A percentile compares a stretch with the other conserved stretches of the same genome.
Conservation (phyloP, 2,329 filamentous ascomycete genomes). For the Xylariaceae sp. region DNA sequence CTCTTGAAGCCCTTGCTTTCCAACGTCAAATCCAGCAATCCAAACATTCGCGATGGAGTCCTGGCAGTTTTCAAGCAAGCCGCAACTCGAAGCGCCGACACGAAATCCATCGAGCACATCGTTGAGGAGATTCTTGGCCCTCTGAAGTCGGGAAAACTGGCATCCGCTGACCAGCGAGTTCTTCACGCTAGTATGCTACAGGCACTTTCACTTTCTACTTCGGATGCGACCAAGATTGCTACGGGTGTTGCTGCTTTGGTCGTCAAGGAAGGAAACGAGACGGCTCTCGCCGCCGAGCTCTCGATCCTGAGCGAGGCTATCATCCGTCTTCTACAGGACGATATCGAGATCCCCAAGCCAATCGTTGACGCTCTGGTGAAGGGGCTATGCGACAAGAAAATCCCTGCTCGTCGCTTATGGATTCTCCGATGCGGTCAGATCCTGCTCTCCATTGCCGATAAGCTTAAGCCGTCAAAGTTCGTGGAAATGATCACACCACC, state of each 20-base stretch:
- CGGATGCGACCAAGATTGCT: constrained; percentile 62
- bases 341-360: constrained; percentile 57
- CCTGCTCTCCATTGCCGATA: constrained; percentile 51
- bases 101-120: constrained; percentile 57
- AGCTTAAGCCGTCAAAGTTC: constrained; percentile 46
- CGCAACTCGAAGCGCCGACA: constrained; percentile 51
- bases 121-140: constrained; percentile 73
- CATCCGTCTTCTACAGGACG: constrained; percentile 55
- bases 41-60: constrained; percentile 68
- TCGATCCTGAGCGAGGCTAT: constrained; percentile 63
- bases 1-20: constrained; percentile 83
- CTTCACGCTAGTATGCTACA: constrained; percentile 77
- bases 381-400: constrained; percentile 79
- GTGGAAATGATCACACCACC: constrained; percentile 49
- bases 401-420: constrained; percentile 74
- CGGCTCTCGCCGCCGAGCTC: constrained; percentile 71
- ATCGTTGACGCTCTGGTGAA: constrained; percentile 69
- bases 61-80: constrained; percentile 64
- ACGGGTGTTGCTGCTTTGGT: constrained; percentile 62
- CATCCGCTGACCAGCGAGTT: constrained; percentile 77
- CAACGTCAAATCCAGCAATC: constrained; percentile 86
- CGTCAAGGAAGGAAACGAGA: constrained; percentile 83
- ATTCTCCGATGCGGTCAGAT: constrained; percentile 67
- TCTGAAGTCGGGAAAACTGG: constrained; percentile 76
- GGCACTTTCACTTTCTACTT: constrained; percentile 53